These are phyloP conservation scores for Capsicum baccatum DNA, from an alignment of 257 asterid genomes.

Conservation along the genomic window DNA sequence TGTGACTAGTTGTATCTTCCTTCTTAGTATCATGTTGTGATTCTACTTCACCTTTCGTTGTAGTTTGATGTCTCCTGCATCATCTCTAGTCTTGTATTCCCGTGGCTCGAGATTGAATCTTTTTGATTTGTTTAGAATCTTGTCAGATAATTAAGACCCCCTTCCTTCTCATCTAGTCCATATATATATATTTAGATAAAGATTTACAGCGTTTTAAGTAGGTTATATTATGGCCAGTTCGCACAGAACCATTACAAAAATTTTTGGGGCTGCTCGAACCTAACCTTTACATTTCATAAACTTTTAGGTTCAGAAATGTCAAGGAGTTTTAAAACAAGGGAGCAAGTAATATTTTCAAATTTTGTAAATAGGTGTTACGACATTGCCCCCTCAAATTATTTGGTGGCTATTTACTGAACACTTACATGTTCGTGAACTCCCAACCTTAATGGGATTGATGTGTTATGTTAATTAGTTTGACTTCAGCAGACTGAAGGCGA, in stretches of 20 bases:
- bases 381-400: conserved; percentile 1
- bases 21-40: no score
- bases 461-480: not conserved
- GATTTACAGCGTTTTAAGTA: not conserved
- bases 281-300: not conserved
- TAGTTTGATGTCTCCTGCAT: not conserved
- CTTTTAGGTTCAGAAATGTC: not conserved
- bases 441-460: not conserved
- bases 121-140: not conserved
- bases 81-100: not conserved
- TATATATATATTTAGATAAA: not conserved
- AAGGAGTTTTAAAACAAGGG: not conserved
- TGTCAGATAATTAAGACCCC: not conserved
- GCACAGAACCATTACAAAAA: not conserved
- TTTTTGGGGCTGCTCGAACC: not conserved
- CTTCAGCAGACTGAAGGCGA: not conserved
- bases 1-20: not conserved
- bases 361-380: not conserved
- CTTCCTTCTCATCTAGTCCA: not conserved
- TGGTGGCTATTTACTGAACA: not conserved
- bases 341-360: not conserved
- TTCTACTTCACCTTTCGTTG: no score
- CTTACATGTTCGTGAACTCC: not conserved
- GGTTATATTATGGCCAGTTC: not conserved
- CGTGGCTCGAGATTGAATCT: not conserved